Percentiles rank a stretch among this genome's conserved stretches.
Conservation (phyloP, 805 yeast species). For the Wickerhamia fluorescens region DNA sequence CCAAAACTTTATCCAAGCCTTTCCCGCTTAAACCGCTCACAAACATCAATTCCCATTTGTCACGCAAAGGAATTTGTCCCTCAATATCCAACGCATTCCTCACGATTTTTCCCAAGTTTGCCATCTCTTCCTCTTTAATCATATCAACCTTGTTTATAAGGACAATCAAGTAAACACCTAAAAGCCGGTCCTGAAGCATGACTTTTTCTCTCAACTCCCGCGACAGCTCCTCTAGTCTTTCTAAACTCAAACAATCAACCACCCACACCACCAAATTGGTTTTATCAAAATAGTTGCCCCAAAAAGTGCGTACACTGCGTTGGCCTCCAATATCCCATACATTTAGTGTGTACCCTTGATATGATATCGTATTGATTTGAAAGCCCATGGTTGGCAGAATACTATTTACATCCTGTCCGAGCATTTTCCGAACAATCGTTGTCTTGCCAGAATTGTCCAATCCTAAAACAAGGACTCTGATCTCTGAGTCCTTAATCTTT, state of each 20-base stretch:
- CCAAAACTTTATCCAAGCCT: conserved; percentile 18
- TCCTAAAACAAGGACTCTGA: conserved; percentile 72
- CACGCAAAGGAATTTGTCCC: conserved; percentile 12
- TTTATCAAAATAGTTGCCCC: conserved; percentile 85
- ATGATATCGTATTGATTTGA: conserved; percentile 55
- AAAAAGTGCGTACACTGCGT: conserved; percentile 31
- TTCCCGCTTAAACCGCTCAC: conserved; percentile 32
- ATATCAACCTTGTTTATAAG: conserved; percentile 73
- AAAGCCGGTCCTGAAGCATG: conserved; percentile 58
- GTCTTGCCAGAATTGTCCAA: conserved; percentile 91
- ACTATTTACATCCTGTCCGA: conserved; percentile 42
- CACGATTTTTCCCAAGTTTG: conserved; percentile 5
- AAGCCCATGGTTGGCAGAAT: conserved; percentile 91
- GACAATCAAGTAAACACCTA: conserved; percentile 61
- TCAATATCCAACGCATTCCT: conserved; percentile 12
- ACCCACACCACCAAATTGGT: conserved; percentile 80
- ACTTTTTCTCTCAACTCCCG: conserved; percentile 55
- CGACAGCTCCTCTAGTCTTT: conserved; percentile 59
- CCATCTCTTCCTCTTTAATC: conserved; percentile 21
- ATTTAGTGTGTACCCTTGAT: conserved; percentile 41
- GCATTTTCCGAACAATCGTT: conserved; percentile 59
- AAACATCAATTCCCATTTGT: conserved; percentile 19
- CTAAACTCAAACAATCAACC: conserved; percentile 57
- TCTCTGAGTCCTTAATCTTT: conserved; percentile 70
- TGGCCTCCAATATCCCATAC: conserved; percentile 86